Conservation (phyloP, 257 asterid genomes). For the Jacaranda copaia region DNA sequence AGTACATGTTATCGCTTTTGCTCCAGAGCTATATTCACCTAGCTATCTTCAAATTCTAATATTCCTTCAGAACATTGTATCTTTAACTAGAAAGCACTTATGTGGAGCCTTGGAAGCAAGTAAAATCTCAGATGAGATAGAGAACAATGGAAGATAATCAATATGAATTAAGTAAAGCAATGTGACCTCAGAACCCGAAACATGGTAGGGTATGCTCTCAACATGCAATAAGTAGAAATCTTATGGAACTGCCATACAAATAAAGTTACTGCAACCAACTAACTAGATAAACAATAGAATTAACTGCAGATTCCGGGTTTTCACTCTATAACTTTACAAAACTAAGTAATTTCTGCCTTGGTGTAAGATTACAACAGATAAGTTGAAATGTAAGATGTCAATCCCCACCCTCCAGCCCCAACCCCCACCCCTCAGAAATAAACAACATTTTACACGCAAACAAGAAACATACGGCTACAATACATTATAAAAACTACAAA, state of each 20-base stretch:
- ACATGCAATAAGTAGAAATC: background rate
- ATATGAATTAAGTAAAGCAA: background rate
- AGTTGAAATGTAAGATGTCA: background rate
- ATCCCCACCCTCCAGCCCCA: background rate
- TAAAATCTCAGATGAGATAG: background rate
- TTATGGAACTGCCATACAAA: background rate
- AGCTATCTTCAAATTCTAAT: background rate
- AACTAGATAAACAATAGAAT: background rate
- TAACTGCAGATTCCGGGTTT: background rate
- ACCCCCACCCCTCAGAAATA: background rate
- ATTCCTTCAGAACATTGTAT: background rate
- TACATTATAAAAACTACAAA: background rate
- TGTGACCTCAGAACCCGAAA: background rate
- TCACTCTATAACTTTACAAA: background rate
- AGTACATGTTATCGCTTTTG: background rate
- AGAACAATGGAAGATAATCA: background rate
- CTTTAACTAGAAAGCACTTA: background rate
- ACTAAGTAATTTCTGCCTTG: background rate
- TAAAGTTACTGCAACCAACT: background rate
- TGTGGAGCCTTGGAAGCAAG: background rate
- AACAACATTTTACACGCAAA: background rate
- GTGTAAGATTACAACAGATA: background rate
- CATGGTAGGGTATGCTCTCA: background rate
- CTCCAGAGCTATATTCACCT: background rate
- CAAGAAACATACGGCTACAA: background rate